Evolutionary conservation across 2,329 filamentous ascomycete genomes (phyloP).

Genomic region (Orbilia javanica): DNA sequence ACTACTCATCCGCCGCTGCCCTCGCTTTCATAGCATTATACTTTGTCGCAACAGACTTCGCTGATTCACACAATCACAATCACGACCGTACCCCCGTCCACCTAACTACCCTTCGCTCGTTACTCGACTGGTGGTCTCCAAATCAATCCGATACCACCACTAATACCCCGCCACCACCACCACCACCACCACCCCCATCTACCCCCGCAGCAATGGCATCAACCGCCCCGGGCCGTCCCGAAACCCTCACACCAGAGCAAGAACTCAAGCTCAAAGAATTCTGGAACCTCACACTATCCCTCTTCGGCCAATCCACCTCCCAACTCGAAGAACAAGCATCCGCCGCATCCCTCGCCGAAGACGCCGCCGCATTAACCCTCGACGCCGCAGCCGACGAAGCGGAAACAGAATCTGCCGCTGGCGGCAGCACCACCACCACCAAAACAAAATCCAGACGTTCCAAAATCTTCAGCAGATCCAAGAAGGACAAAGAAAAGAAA

Average conservation of each 20-base stretch:
- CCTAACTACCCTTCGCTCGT: slow-evolving; percentile 3
- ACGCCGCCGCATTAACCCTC: slow-evolving; percentile 59
- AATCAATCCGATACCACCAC: background rate
- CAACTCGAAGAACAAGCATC: slow-evolving; percentile 28
- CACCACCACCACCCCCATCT: too few relatives aligned
- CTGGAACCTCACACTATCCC: slow-evolving; percentile 80
- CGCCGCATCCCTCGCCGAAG: slow-evolving; percentile 61
- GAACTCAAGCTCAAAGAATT: slow-evolving; percentile 88
- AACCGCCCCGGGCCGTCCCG: slow-evolving; percentile 77
- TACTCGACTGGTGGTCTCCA: slow-evolving; percentile 33
- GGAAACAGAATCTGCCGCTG: slow-evolving; percentile 38
- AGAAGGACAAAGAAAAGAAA: slow-evolving; percentile 67
- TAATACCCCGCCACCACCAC: slow-evolving; percentile 25
- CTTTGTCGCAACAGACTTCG: background rate
- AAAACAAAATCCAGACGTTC: slow-evolving; percentile 76
- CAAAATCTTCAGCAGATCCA: slow-evolving; percentile 77
- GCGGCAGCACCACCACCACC: slow-evolving; percentile 66
- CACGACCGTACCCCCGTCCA: background rate
- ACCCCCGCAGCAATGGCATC: slow-evolving; percentile 65
- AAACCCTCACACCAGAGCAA: slow-evolving; percentile 89
- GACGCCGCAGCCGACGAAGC: slow-evolving; percentile 49
- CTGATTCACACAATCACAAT: background rate
- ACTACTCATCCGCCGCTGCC: slow-evolving; percentile 2
- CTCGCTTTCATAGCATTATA: slow-evolving; percentile 24
- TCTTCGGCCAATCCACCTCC: slow-evolving; percentile 74